Evolutionary conservation across 2,329 filamentous ascomycete species (phyloP).

Genomic region (Chrysosporium keratinophilum): DNA sequence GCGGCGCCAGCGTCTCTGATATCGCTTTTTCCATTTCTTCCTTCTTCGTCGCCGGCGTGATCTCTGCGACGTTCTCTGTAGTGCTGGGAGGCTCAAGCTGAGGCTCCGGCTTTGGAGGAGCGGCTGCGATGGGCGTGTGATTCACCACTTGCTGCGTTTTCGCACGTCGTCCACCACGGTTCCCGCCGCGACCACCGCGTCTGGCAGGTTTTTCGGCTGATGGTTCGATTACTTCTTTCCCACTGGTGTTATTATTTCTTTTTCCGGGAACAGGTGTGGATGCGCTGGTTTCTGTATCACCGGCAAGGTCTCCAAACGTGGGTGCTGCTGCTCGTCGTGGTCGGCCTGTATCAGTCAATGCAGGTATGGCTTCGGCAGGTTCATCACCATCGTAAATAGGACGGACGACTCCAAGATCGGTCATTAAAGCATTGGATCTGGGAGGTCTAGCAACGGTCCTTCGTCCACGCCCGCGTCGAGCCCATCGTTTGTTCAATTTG

Average conservation of each 20-base stretch:
- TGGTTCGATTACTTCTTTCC: conserved; percentile 19
- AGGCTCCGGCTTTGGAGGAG: conserved; percentile 23
- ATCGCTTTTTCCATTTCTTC: conserved; percentile 14
- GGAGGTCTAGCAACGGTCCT: conserved; percentile 29
- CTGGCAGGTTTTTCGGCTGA: conserved; percentile 28
- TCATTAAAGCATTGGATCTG: conserved; percentile 41
- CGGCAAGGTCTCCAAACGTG: conserved; percentile 35
- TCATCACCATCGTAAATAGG: conserved; percentile 38
- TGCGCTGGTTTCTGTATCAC: conserved; percentile 25
- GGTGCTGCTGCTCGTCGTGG: conserved; percentile 42
- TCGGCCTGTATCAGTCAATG: conserved; percentile 42
- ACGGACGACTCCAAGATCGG: conserved; percentile 36
- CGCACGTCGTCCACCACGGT: conserved; percentile 28
- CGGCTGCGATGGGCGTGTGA: conserved; percentile 18
- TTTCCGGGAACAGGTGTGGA: conserved; percentile 29
- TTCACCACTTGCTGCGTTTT: conserved; percentile 24
- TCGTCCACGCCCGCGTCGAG: conserved; percentile 31
- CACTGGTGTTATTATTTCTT: conserved; percentile 16
- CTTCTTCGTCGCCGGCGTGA: conserved; percentile 13
- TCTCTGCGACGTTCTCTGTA: conserved; percentile 18
- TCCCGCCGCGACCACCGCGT: conserved; percentile 27
- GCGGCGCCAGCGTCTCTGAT: neutral
- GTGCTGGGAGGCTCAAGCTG: conserved; percentile 22
- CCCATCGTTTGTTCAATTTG: conserved; percentile 39
- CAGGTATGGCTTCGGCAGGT: conserved; percentile 26